Base-by-base conservation (phyloP, 1,284 basidiomycete species). In the Austroboletus rostrupii region DNA sequence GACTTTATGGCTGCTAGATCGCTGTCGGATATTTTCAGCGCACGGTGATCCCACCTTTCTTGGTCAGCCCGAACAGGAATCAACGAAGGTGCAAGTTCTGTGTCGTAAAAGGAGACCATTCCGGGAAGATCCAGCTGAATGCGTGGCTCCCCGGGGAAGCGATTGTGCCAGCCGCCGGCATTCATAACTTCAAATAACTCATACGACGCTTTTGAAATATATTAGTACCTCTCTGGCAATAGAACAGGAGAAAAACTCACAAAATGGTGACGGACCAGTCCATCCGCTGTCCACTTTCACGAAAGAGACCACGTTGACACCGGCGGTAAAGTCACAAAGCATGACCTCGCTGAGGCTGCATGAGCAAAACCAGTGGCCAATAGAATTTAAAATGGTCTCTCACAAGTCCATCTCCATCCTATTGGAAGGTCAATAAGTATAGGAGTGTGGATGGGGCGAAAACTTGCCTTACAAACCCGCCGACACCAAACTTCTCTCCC, bases 391-490 rank as follows among this genome's bases (percentile, higher is more conserved):
- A 28, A 42, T 37, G 9, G 31, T 32, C 16, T 58, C 74, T 58
- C 53, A 78, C 76, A 78, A 78, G 53, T 71, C 65, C 66, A 75
- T 71, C 60, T 75, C 71, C 76, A 78, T 78, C 54, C 75, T 72
- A 40, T 29, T 7, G 41, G 1, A 13, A 16, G 1, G 41, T 54
- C 19, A 62, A 36, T 28, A 29, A 4, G 10, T 26, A 7, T 7
- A 26, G 8, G 4, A 11, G 12, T 32, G 2, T 29, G 21, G 9
- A 32, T 5, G n/a, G 3, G 11, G 35, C 10, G 17, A 12, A 19
- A 12, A 41, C 39, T 46, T 45, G 70, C 72, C 73, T 66, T 16
- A 72, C 64, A 36, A 70, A 72, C 0, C 66, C 72, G 54, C 71
- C 73, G 10, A 76, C 50, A 19, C 58, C 57, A 29, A 64, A 61